Conservation (phyloP, 768 basidiomycete species). For the Leccinum boreale region DNA sequence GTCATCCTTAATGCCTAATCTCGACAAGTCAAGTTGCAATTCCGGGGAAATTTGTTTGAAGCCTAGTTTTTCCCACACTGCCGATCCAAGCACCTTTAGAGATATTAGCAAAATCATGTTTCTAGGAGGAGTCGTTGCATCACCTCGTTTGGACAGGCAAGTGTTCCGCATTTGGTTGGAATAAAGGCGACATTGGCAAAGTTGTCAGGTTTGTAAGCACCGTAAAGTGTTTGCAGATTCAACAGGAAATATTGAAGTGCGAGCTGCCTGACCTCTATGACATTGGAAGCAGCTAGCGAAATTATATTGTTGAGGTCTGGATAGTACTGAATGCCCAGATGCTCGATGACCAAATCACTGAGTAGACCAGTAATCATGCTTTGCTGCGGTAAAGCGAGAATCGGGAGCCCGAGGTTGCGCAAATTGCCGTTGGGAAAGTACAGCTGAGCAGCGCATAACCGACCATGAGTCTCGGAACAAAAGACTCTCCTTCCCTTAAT, state of each 20-base stretch:
- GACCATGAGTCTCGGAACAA: slow-evolving; percentile 2
- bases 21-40: slow-evolving; percentile 5
- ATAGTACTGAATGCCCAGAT: background rate
- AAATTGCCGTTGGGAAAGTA: slow-evolving; percentile 77
- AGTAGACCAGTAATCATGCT: background rate
- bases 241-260: slow-evolving; percentile 13
- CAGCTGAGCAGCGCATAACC: slow-evolving; percentile 40
- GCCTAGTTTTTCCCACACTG: slow-evolving; percentile 7
- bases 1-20: slow-evolving; percentile 10
- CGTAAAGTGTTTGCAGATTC: slow-evolving; percentile 8
- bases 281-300: slow-evolving; percentile 4
- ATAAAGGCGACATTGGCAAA: slow-evolving; percentile 12
- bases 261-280: background rate
- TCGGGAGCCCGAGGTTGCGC: slow-evolving; percentile 68
- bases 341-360: background rate
- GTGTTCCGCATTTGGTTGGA: slow-evolving; percentile 6
- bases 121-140: background rate
- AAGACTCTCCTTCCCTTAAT: slow-evolving; percentile 6
- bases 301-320: slow-evolving; percentile 9
- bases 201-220: slow-evolving; percentile 9
- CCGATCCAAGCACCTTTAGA: slow-evolving; percentile 7
- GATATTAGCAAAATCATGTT: background rate
- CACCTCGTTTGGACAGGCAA: slow-evolving; percentile 11
- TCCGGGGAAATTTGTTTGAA: slow-evolving; percentile 3
- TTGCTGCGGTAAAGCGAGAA: slow-evolving; percentile 43